phyloP scores from a whole-genome alignment of 2,329 filamentous ascomycete species.

The Aspergillus sp. region DNA sequence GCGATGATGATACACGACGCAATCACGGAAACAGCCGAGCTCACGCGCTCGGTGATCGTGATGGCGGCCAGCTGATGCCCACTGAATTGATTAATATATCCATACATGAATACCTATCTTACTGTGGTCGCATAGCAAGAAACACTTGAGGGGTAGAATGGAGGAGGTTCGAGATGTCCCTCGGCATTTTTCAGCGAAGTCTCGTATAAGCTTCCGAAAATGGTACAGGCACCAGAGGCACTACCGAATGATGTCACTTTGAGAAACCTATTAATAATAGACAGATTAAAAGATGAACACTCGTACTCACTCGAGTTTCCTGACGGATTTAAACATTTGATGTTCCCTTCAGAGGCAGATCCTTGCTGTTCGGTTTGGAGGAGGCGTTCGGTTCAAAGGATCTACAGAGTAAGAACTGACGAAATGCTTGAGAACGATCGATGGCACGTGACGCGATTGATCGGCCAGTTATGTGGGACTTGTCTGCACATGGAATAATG shows the following conservation, averaged over 20 bases:
- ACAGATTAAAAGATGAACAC: too few species aligned
- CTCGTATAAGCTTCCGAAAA: not conserved
- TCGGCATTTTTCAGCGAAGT: not conserved
- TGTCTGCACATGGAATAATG: too few species aligned
- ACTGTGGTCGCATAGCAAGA: not conserved
- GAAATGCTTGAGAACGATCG: not conserved
- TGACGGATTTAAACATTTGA: too few species aligned
- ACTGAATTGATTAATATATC: not conserved
- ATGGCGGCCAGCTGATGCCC: slow-evolving; percentile 3
- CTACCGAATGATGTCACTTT: not conserved
- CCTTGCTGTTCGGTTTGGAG: not conserved
- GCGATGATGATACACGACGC: slow-evolving; percentile 13
- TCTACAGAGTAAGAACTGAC: not conserved
- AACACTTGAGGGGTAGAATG: not conserved
- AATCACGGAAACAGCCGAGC: slow-evolving; percentile 13
- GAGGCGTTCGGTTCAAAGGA: not conserved
- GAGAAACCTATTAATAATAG: not conserved
- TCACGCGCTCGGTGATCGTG: slow-evolving; percentile 12
- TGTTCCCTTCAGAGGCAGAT: not conserved
- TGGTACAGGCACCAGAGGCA: not conserved
- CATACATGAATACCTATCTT: not conserved
- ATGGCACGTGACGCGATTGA: not conserved
- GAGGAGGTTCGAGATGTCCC: not conserved
- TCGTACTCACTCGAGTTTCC: too few species aligned
- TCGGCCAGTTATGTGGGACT: not conserved